Base-by-base conservation (phyloP, 2,329 filamentous ascomycete species). In the Fusarium bulbicola region DNA sequence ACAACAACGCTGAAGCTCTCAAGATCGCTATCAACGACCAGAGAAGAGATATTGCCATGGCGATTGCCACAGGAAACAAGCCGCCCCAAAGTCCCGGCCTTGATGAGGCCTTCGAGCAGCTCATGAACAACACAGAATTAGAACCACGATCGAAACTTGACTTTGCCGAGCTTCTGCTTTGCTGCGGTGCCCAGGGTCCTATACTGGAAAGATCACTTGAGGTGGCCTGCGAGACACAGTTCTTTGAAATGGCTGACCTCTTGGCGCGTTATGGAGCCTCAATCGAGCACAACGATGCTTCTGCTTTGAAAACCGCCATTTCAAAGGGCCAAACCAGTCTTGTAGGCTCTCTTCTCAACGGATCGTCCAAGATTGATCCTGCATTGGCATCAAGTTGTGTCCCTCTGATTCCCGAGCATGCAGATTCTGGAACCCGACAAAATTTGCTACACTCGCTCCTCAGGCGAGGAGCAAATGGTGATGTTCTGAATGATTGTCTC, bases 111-210 rank as follows among this genome's bases (percentile, higher is more conserved):
- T 88, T 91, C 45, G 80, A 81, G 5, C 77, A 83, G 10, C 79
- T 90, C 4, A 84, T 87, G 65, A 77, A 82, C 4, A 84, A 86
- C 54, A 76, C 84, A 5, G 83, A 84, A 5, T 82, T 88, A 24
- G 83, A 82, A 11, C 84, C 86, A 1, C 83, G 84, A 36, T 84
- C 86, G 37, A 89, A 87, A 74, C 79, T 88, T 46, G 83, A 84
- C 6, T 80, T 91, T 68, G 82, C 86, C 0, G 88, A 91, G 75
- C 80, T 89, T 6, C 76, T 92, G 4, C 82, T 92, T 4, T 90
- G 89, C 59, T 88, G 87, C 3, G 89, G 89, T 0, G 88, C 89
- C 3, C 81, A 83, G 18, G 89, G 89, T 4, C 85, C 88, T 20
- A 80, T 83, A 2, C 79, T 88, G 2, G 84, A 87, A 1, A 79